Evolutionary conservation across 2,329 filamentous ascomycete species (phyloP), one percentile per base, ranked within the genome.

Genomic region (Zelopaecilomyces penicillatus): DNA sequence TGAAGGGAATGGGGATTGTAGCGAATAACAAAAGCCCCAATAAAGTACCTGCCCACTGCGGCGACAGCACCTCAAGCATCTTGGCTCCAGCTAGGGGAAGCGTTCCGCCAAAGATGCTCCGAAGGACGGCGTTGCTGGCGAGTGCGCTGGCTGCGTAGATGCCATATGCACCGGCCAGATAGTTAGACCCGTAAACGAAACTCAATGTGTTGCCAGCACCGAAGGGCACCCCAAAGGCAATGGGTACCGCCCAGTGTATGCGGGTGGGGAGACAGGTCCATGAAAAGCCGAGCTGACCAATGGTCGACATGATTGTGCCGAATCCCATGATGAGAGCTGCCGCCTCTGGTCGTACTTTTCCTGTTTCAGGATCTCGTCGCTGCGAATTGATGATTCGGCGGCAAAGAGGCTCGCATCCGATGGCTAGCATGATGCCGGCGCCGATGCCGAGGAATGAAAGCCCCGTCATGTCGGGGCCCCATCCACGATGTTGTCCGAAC

Each of bases 171-270:
- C 83, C 76, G 0, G 87, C 85, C 4, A 95, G 68, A 59, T 94
- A 95, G 55, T 88, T 93, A 5, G 75, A 78, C 0, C 82, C 78
- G 57, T 94, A 93, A 57, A 94, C 90, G 66, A 94, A 94, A 33
- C 86, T 80, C 3, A 81, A 73, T 6, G 78, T 82, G 55, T 91
- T 93, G 0, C 87, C 87, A 0, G 76, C 73, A 7, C 87, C 87
- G 54, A 93, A 94, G 0, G 83, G 84, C 5, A 94, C 75, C 1
- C 87, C 87, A 1, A 87, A 87, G 0, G 86, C 68, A 40, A 94
- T 83, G 1, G 87, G 84, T 19, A 80, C 72, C n/a, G 88, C 80
- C 83, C 86, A 94, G 60, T 87, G 89, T 30, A 94, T 87, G 4
- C 78, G 76, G 0, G 65, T 67, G 0, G 89, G 89, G 0, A 88